phyloP scores from a whole-genome alignment of 352 stramenopile species.

The Thraustochytrium sp. region DNA sequence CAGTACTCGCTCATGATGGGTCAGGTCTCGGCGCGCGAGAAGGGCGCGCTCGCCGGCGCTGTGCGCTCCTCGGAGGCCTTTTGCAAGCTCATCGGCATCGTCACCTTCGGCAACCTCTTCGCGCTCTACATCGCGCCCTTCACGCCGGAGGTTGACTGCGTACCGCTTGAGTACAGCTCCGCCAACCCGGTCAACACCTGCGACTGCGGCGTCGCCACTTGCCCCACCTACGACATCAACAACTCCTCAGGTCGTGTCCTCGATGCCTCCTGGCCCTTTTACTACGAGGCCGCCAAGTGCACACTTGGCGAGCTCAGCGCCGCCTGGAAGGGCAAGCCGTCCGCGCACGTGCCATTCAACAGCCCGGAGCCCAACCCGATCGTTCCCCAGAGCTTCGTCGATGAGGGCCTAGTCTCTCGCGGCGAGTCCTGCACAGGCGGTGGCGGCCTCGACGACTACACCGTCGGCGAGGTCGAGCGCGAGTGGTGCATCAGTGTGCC shows the following conservation, averaged over 20 bases:
- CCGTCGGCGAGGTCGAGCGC: neutral
- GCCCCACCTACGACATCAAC: no score
- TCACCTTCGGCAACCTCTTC: conserved; percentile 14
- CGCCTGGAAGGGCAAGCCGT: neutral
- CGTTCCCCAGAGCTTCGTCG: conserved; percentile 11
- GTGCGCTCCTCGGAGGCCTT: conserved; percentile 5
- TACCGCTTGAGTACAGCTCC: neutral
- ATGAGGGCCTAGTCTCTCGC: neutral
- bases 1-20: no score
- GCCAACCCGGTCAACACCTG: neutral
- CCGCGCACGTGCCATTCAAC: neutral
- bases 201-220: neutral
- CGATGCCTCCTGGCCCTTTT: neutral
- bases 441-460: neutral
- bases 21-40: no score
- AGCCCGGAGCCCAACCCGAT: no score
- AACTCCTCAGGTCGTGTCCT: neutral
- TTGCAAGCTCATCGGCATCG: conserved; percentile 18
- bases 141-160: neutral
- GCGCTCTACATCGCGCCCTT: neutral
- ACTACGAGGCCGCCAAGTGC: neutral
- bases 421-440: conserved; percentile 5
- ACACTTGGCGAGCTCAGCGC: neutral
- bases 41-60: no score
- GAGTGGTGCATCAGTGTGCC: conserved; percentile 21